phyloP scores from a whole-genome alignment of 352 stramenopile genomes.

The Phytophthora tentaculata region DNA sequence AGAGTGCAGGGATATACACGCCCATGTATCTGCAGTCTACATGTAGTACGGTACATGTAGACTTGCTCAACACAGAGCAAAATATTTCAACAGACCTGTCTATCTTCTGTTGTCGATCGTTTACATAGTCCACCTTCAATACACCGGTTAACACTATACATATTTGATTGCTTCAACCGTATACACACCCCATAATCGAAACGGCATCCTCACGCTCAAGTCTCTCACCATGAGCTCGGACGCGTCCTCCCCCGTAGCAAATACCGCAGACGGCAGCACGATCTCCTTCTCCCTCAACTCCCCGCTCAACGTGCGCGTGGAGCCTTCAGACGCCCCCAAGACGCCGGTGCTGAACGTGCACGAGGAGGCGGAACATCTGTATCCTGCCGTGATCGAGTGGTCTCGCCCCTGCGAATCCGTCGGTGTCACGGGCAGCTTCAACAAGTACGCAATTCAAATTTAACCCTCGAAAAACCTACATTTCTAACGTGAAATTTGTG shows the following conservation, averaged over 20 bases:
- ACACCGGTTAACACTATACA: conserved; percentile 6
- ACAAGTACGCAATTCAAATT: conserved; percentile 58
- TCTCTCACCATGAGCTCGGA: conserved; percentile 25
- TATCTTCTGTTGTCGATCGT: neutral
- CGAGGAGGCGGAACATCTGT: conserved; percentile 57
- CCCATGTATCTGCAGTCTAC: too few species aligned
- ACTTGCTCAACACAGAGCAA: too few species aligned
- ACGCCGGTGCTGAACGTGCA: conserved; percentile 36
- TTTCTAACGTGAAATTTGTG: conserved; percentile 13
- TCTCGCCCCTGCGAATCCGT: conserved; percentile 57
- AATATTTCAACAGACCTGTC: too few species aligned
- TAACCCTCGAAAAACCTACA: too few species aligned
- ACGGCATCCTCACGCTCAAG: conserved; percentile 18
- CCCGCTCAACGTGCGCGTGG: conserved; percentile 6
- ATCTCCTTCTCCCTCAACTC: conserved; percentile 16
- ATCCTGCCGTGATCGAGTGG: conserved; percentile 71
- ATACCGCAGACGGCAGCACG: conserved; percentile 5
- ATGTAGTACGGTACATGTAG: too few species aligned
- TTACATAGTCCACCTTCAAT: conserved; percentile 18
- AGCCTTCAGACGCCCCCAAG: conserved; percentile 8
- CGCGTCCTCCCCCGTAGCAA: neutral
- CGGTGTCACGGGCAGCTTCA: conserved; percentile 81
- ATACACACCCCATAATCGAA: conserved; percentile 21
- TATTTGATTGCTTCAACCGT: conserved; percentile 10
- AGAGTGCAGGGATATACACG: too few species aligned